These are phyloP conservation scores for Aspergillus quadricinctus DNA, from an alignment of 2,329 filamentous ascomycete species.

Conservation along the genomic window DNA sequence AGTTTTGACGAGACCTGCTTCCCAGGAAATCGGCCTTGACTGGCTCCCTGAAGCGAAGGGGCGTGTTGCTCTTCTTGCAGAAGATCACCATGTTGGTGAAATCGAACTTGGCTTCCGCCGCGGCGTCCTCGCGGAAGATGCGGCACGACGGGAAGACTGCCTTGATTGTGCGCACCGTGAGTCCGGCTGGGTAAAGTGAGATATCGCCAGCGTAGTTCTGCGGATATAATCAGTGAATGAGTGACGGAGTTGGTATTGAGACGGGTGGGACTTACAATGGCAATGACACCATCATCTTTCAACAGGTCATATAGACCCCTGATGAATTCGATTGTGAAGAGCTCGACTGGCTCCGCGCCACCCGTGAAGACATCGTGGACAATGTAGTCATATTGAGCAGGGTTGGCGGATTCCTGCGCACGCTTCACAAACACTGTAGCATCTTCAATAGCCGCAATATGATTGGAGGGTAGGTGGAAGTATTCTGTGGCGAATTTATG, in stretches of 20 bases:
- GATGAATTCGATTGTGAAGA: constrained; percentile 87
- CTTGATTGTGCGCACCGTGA: constrained; percentile 77
- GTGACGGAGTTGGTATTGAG: neutral
- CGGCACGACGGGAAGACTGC: constrained; percentile 84
- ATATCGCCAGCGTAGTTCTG: constrained; percentile 96
- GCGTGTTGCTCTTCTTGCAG: constrained; percentile 63
- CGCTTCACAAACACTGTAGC: constrained; percentile 64
- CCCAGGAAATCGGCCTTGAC: constrained; percentile 63
- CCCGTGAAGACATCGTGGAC: constrained; percentile 98
- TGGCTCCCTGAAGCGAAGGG: constrained; percentile 64
- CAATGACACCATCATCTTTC: constrained; percentile 74
- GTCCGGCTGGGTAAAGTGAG: constrained; percentile 66
- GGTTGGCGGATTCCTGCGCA: constrained; percentile 46
- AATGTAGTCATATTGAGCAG: constrained; percentile 74
- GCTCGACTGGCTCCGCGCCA: constrained; percentile 79
- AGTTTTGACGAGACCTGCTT: constrained; percentile 65
- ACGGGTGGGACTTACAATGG: constrained; percentile 61
- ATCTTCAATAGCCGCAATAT: constrained; percentile 75
- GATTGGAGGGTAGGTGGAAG: constrained; percentile 73
- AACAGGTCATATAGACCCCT: constrained; percentile 65
- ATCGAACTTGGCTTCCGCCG: constrained; percentile 55
- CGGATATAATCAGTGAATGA: constrained; percentile 12
- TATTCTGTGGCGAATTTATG: constrained; percentile 77
- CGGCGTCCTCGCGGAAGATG: constrained; percentile 75
- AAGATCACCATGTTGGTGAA: constrained; percentile 98